phyloP scores from a whole-genome alignment of 2,329 filamentous ascomycete species.

The Penicillium sp. region DNA sequence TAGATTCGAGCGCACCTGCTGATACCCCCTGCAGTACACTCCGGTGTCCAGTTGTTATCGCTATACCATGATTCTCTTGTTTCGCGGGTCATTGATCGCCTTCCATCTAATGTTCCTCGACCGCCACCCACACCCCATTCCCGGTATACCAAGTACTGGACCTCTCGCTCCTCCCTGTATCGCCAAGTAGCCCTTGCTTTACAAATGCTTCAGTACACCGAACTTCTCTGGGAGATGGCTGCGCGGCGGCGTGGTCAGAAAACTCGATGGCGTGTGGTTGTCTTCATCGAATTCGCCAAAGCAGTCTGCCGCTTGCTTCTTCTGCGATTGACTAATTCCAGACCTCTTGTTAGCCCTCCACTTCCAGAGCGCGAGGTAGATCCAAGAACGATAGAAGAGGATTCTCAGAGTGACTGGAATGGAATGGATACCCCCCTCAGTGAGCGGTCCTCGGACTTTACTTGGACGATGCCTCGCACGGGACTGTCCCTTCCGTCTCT shows the following conservation, averaged over 20 bases:
- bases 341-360: constrained; percentile 78
- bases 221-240: constrained; percentile 96
- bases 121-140: constrained; percentile 58
- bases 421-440: constrained; percentile 47
- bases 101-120: constrained; percentile 53
- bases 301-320: constrained; percentile 79
- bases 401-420: constrained; percentile 40
- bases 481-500: constrained; percentile 80
- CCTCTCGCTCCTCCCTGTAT: constrained; percentile 66
- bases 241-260: constrained; percentile 80
- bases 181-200: constrained; percentile 76
- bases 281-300: constrained; percentile 82
- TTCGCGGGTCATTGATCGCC: constrained; percentile 59
- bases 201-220: constrained; percentile 90
- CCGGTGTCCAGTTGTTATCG: constrained; percentile 82
- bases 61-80: constrained; percentile 91
- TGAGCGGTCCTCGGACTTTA: constrained; percentile 47
- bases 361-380: constrained; percentile 83
- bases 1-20: not conserved
- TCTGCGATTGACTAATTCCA: constrained; percentile 75
- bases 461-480: constrained; percentile 94
- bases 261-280: constrained; percentile 79
- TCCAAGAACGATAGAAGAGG: constrained; percentile 57
- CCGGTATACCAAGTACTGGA: constrained; percentile 65
- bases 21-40: constrained; percentile 60